Conservation (phyloP, 495 filamentous ascomycete genomes). For the Paragyromitra xinjiangensis region DNA sequence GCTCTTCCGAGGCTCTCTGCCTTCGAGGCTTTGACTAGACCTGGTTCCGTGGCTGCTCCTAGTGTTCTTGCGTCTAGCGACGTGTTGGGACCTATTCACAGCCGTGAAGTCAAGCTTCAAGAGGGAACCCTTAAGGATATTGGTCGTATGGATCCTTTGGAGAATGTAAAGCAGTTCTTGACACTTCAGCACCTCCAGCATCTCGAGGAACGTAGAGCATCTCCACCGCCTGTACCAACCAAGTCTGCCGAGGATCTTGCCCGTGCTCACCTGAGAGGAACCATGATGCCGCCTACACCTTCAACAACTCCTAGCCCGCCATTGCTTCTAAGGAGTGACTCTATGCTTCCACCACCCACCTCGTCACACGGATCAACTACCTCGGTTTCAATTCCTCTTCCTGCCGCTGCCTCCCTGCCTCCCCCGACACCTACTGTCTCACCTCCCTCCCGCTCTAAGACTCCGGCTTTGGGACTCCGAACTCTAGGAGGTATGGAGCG, state of each 20-base stretch:
- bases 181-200: constrained; percentile 58
- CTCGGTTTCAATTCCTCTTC: constrained; percentile 57
- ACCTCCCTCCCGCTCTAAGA: constrained; percentile 50
- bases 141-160: constrained; percentile 78
- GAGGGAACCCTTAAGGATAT: constrained; percentile 74
- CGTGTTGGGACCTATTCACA: constrained; percentile 73
- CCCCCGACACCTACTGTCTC: constrained; percentile 40
- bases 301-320: constrained; percentile 64
- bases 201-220: constrained; percentile 59
- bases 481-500: constrained; percentile 63
- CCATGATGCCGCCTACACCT: constrained; percentile 64
- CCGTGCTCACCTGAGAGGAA: constrained; percentile 55
- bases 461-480: constrained; percentile 54
- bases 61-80: constrained; percentile 93
- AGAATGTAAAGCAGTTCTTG: constrained; percentile 89
- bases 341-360: constrained; percentile 49
- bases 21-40: constrained; percentile 47
- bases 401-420: constrained; percentile 42
- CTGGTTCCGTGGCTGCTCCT: constrained; percentile 60
- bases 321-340: constrained; percentile 42
- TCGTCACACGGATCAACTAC: constrained; percentile 50
- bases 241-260: constrained; percentile 59
- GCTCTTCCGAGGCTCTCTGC: constrained; percentile 44
- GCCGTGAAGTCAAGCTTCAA: constrained; percentile 72
- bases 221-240: constrained; percentile 61